Base-by-base conservation (phyloP, 1,284 basidiomycete genomes). In the Cutaneotrichosporon curvatum region DNA sequence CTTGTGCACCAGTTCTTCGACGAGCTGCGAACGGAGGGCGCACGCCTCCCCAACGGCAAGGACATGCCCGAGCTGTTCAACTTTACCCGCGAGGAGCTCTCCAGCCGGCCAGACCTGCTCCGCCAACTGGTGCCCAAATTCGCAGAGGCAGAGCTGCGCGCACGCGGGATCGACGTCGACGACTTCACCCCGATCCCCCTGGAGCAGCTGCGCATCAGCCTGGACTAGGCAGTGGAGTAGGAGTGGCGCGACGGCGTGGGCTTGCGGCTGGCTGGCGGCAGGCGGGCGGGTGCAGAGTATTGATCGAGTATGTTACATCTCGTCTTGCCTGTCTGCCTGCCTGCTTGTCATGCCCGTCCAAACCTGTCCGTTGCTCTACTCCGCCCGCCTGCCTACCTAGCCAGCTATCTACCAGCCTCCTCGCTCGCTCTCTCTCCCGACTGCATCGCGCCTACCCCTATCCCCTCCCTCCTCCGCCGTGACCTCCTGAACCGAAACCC, bases 1-100 rank as follows among this genome's bases (percentile, higher is more conserved):
- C 86, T 92, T 81, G 81, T 86, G 45, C 91, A 97, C 70, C 85
- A 89, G 18, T 94, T 98, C 83, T 99, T 98, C 70, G 91, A 98
- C 70, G 94, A 99, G 73, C 74, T 99, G 61, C 82, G 89, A 57
- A 79, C 78, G 40, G 86, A 91, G 65, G 90, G 89, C 1, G 83
- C 87, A 35, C 83, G 83, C 70, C 87, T 99, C 85, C 91, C 92
- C 12, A 96, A 94, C 65, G 94, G 94, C 55, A 91, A 91, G 72
- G 88, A 92, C 40, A 86, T 96, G 74, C 94, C 94, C 2, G 80
- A 80, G 45, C 76, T 99, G 55, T 98, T 98, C 74, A 82, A 99
- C 76, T 97, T 95, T 71, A 94, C 91, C 53, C 83, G 85, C 59
- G 92, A 97, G 76, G 94, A 98, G 75, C 80, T 98, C 38, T 96